phyloP scores from a whole-genome alignment of 768 basidiomycete species.

The Russula foetens region DNA sequence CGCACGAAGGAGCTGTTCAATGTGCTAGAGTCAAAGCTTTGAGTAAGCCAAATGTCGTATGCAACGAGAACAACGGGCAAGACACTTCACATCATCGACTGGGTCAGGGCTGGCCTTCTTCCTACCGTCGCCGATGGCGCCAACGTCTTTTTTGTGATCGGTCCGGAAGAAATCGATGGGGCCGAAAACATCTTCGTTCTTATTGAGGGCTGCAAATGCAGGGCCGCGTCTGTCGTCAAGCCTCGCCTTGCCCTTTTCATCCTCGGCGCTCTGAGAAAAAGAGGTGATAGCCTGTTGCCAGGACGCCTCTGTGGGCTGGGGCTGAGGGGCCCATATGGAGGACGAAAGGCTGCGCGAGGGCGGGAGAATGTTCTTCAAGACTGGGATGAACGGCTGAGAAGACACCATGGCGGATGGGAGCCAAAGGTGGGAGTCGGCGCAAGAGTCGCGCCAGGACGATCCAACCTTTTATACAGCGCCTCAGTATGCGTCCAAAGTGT shows the following conservation, averaged over 20 bases:
- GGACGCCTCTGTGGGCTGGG: constrained; percentile 53
- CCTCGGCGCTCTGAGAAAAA: constrained; percentile 39
- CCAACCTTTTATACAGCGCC: constrained; percentile 17
- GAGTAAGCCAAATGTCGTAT: constrained; percentile 16
- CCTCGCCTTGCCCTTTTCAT: constrained; percentile 24
- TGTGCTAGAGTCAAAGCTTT: constrained; percentile 41
- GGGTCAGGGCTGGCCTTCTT: constrained; percentile 52
- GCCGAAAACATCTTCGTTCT: constrained; percentile 61
- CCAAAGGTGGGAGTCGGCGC: constrained; percentile 6
- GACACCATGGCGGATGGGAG: constrained; percentile 9
- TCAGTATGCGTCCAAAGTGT: constrained; percentile 5
- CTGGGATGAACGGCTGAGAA: constrained; percentile 18
- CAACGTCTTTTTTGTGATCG: constrained; percentile 43
- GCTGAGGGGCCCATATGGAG: constrained; percentile 82
- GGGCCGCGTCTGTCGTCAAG: constrained; percentile 24
- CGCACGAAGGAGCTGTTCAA: constrained; percentile 73
- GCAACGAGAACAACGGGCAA: constrained; percentile 19
- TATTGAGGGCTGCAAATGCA: constrained; percentile 28
- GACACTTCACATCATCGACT: constrained; percentile 42
- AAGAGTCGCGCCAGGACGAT: constrained; percentile 8
- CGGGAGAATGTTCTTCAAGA: constrained; percentile 12
- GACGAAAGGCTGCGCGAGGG: constrained; percentile 20
- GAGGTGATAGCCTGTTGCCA: constrained; percentile 65
- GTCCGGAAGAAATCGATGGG: constrained; percentile 33
- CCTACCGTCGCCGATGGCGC: constrained; percentile 75